Percentiles rank a stretch among this genome's conserved stretches.
phyloP scores from a whole-genome alignment of 495 filamentous ascomycete genomes.

The Talaromyces stipitatus region DNA sequence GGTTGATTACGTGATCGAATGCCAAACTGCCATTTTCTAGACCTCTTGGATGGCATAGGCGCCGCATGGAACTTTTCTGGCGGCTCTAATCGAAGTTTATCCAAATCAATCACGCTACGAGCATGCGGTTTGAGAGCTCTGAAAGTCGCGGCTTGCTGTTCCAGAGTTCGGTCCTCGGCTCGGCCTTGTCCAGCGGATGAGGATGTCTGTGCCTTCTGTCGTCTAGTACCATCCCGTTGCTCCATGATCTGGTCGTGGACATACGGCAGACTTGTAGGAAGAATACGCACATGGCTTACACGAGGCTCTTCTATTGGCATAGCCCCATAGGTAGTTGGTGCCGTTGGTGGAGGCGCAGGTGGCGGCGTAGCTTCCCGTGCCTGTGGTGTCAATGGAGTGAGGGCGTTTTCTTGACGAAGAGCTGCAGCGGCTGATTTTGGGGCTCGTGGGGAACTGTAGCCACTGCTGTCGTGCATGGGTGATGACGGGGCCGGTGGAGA shows the following conservation, averaged over 20 bases:
- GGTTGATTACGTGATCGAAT: constrained; percentile 91
- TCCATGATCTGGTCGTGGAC: constrained; percentile 90
- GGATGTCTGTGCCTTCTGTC: constrained; percentile 32
- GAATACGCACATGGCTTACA: constrained; percentile 76
- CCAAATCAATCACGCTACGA: constrained; percentile 49
- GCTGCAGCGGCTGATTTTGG: constrained; percentile 16
- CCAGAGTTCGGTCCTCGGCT: constrained; percentile 43
- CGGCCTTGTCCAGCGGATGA: neutral
- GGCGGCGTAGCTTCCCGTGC: constrained; percentile 6
- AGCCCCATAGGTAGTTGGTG: neutral
- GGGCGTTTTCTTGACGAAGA: constrained; percentile 14
- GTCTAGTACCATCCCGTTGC: constrained; percentile 43
- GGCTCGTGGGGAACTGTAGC: constrained; percentile 11
- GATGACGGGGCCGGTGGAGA: constrained; percentile 10
- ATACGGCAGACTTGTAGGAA: constrained; percentile 81
- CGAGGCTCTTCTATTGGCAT: constrained; percentile 26
- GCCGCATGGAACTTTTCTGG: constrained; percentile 59
- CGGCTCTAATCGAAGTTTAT: constrained; percentile 51
- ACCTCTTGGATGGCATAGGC: constrained; percentile 52
- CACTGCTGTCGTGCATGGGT: constrained; percentile 15
- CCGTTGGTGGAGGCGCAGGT: neutral
- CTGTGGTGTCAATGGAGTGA: constrained; percentile 9
- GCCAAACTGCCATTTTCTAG: constrained; percentile 93
- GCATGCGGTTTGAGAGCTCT: constrained; percentile 75
- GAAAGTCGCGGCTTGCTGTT: constrained; percentile 68